phyloP scores from a whole-genome alignment of 352 stramenopile species.

The Phytophthora cactorum region DNA sequence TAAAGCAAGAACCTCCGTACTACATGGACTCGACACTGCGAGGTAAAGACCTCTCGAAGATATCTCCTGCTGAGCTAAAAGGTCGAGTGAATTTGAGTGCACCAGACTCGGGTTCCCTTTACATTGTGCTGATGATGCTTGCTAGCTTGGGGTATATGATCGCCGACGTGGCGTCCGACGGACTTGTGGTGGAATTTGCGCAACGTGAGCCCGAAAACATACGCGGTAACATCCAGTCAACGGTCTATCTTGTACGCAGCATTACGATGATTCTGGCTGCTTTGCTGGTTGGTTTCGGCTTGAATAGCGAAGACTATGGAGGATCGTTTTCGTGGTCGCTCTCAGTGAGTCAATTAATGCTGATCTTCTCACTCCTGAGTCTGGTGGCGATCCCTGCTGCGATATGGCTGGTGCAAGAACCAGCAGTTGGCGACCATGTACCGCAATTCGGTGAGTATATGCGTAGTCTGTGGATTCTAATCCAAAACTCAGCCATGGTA shows the following conservation, averaged over 20 bases:
- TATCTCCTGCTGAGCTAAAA: conserved; percentile 35
- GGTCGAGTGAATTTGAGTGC: conserved; percentile 38
- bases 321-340: conserved; percentile 43
- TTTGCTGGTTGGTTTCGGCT: conserved; percentile 44
- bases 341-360: conserved; percentile 44
- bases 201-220: conserved; percentile 52
- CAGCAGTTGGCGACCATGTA: conserved; percentile 17
- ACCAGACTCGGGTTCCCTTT: conserved; percentile 34
- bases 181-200: conserved; percentile 56
- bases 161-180: conserved; percentile 42
- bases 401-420: conserved; percentile 45
- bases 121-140: conserved; percentile 49
- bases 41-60: conserved; percentile 49
- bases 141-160: conserved; percentile 48
- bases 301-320: conserved; percentile 49
- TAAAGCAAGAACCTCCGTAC: conserved; percentile 52
- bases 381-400: conserved; percentile 44
- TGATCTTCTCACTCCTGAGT: conserved; percentile 43
- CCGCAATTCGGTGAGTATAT: conserved; percentile 40
- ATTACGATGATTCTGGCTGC: conserved; percentile 41
- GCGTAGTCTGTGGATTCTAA: conserved; percentile 35
- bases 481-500: conserved; percentile 55
- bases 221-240: conserved; percentile 50
- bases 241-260: conserved; percentile 43
- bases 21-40: conserved; percentile 58